Evolutionary conservation across 2,329 filamentous ascomycete genomes (phyloP).

Genomic region (Paraconiothyrium sp.): DNA sequence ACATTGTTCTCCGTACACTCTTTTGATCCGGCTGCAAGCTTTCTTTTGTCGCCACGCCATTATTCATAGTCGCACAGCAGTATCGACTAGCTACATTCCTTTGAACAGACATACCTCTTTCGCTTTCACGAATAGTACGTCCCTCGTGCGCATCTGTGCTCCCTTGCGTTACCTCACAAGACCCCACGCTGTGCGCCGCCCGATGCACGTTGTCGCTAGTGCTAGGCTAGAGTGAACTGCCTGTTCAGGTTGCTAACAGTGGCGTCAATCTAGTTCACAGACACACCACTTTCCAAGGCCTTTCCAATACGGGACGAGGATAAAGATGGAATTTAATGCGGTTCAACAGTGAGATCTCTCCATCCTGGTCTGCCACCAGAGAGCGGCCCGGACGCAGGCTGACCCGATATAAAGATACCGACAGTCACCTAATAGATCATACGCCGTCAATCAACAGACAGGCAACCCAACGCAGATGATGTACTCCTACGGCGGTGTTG

Average conservation of each 20-base stretch:
- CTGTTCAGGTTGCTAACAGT: slow-evolving; percentile 39
- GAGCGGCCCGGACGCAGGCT: slow-evolving; percentile 25
- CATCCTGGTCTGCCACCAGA: slow-evolving; percentile 16
- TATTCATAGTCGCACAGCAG: slow-evolving; percentile 43
- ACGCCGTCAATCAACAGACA: slow-evolving; percentile 40
- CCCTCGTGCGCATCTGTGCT: slow-evolving; percentile 26
- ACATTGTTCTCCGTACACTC: slow-evolving; percentile 51
- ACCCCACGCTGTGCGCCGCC: slow-evolving; percentile 30
- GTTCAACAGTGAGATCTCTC: slow-evolving; percentile 48
- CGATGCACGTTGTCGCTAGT: slow-evolving; percentile 32
- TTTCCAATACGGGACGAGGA: slow-evolving; percentile 37
- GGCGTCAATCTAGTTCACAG: slow-evolving; percentile 30
- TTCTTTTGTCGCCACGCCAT: slow-evolving; percentile 36
- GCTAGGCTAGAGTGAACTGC: slow-evolving; percentile 27
- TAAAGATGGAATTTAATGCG: slow-evolving; percentile 56
- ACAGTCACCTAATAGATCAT: slow-evolving; percentile 48
- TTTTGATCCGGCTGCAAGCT: slow-evolving; percentile 37
- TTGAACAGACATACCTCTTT: slow-evolving; percentile 38
- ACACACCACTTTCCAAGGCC: slow-evolving; percentile 33
- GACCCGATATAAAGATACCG: slow-evolving; percentile 46
- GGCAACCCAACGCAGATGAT: slow-evolving; percentile 46
- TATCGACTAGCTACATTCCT: slow-evolving; percentile 50
- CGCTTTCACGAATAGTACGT: slow-evolving; percentile 40
- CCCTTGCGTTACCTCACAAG: slow-evolving; percentile 39
- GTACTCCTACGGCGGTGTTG: slow-evolving; percentile 45